Evolutionary conservation across 2,329 filamentous ascomycete species (phyloP).

Genomic region (Xylariaceae sp.): DNA sequence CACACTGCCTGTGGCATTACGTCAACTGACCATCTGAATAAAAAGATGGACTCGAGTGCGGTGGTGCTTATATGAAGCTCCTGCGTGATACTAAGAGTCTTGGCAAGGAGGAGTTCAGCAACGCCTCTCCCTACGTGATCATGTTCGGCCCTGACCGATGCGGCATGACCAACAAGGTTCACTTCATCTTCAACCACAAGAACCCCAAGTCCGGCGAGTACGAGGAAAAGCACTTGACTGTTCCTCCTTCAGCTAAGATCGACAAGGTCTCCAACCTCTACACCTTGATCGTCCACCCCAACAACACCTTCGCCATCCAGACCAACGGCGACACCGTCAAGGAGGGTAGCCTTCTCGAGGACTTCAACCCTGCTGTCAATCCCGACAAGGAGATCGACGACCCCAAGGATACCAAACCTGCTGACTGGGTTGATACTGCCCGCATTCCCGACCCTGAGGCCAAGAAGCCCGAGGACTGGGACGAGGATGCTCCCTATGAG

Average conservation of each 20-base stretch:
- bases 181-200: constrained; percentile 99
- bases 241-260: constrained; percentile 79
- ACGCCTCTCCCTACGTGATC: constrained; percentile 95
- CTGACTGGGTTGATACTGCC: constrained; percentile 91
- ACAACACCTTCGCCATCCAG: constrained; percentile 91
- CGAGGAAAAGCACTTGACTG: constrained; percentile 96
- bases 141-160: constrained; percentile 99
- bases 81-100: constrained; percentile 96
- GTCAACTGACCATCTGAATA: constrained; percentile 29
- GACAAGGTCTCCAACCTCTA: constrained; percentile 92
- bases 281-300: constrained; percentile 91
- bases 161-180: constrained; percentile 96
- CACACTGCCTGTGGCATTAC: not conserved
- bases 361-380: constrained; percentile 93
- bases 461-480: constrained; percentile 96
- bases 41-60: constrained; percentile 88
- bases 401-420: constrained; percentile 86
- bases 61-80: constrained; percentile 98
- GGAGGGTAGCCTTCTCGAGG: constrained; percentile 86
- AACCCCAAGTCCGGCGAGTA: constrained; percentile 99
- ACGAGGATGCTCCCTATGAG: constrained; percentile 96
- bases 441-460: constrained; percentile 90
- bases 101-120: constrained; percentile 95
- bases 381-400: constrained; percentile 93
- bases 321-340: constrained; percentile 87